Evolutionary conservation across 192 early-diverging fungal genomes (phyloP).

Genomic region (Coemansia asiatica): DNA sequence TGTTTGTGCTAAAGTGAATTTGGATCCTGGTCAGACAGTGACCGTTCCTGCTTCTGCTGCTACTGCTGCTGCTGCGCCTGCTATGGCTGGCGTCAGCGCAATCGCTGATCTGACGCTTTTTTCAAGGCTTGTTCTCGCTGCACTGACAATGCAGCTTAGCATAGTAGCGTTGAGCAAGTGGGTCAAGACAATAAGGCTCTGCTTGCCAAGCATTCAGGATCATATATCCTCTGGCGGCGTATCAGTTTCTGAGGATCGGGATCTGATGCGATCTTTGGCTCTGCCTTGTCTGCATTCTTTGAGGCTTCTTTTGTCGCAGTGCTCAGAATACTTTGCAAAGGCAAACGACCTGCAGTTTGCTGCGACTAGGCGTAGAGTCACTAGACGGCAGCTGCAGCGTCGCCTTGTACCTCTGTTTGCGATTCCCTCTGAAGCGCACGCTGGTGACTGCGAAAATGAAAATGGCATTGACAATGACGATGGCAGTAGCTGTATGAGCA

Average conservation of each 20-base stretch:
- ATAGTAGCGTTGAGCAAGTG: slow-evolving; percentile 34
- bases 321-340: slow-evolving; percentile 32
- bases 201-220: slow-evolving; percentile 28
- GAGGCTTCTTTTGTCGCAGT: slow-evolving; percentile 36
- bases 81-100: slow-evolving; percentile 11
- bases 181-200: slow-evolving; percentile 19
- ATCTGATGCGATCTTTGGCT: slow-evolving; percentile 25
- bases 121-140: slow-evolving; percentile 35
- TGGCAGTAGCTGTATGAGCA: slow-evolving; percentile 10
- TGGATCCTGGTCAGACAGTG: not conserved
- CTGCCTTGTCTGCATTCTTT: slow-evolving; percentile 43
- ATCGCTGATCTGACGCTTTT: slow-evolving; percentile 15
- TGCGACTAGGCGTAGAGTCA: slow-evolving; percentile 1
- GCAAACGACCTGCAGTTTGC: not conserved
- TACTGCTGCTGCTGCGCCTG: not conserved
- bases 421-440: slow-evolving; percentile 8
- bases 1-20: slow-evolving; percentile 8
- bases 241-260: not conserved
- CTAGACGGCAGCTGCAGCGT: slow-evolving; percentile 15
- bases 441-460: not conserved
- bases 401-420: slow-evolving; percentile 37
- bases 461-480: not conserved
- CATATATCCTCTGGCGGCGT: slow-evolving; percentile 1
- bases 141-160: slow-evolving; percentile 38
- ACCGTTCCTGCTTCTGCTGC: too few species aligned